phyloP scores from a whole-genome alignment of 805 yeast genomes.

The Ascoidea asiatica region DNA sequence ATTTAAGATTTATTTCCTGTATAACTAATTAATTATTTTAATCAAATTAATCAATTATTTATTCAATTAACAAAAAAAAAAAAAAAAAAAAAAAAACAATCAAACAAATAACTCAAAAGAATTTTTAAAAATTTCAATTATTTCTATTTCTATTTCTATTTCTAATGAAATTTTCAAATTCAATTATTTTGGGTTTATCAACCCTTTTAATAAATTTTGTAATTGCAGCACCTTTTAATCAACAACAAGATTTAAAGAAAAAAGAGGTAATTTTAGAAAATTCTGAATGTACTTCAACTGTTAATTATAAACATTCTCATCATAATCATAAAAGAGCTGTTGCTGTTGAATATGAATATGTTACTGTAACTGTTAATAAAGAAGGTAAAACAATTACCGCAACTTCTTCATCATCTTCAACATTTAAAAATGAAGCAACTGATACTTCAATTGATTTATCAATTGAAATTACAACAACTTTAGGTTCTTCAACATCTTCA shows the following conservation, averaged over 20 bases:
- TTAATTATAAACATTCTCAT: no score
- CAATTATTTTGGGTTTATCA: not conserved
- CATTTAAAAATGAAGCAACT: constrained; percentile 22
- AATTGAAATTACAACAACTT: constrained; percentile 9
- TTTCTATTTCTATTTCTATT: not conserved
- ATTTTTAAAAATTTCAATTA: no score
- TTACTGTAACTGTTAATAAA: constrained; percentile 38
- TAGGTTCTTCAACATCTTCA: constrained; percentile 12
- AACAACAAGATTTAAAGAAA: no score
- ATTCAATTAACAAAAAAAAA: no score
- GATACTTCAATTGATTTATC: constrained; percentile 13
- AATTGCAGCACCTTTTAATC: not conserved
- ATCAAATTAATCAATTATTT: no score
- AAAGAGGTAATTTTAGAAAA: no score
- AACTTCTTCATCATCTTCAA: constrained; percentile 13
- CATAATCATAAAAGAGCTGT: constrained; percentile 38
- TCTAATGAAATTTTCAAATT: not conserved
- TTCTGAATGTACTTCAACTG: no score
- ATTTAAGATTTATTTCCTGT: no score
- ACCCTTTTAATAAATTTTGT: not conserved
- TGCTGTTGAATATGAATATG: constrained; percentile 34
- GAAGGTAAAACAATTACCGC: constrained; percentile 29
- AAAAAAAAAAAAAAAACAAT: no score
- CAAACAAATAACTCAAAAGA: no score
- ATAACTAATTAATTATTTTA: no score